These are phyloP conservation scores for Vicia villosa DNA, from an alignment of 306 rosid species.

Conservation along the genomic window DNA sequence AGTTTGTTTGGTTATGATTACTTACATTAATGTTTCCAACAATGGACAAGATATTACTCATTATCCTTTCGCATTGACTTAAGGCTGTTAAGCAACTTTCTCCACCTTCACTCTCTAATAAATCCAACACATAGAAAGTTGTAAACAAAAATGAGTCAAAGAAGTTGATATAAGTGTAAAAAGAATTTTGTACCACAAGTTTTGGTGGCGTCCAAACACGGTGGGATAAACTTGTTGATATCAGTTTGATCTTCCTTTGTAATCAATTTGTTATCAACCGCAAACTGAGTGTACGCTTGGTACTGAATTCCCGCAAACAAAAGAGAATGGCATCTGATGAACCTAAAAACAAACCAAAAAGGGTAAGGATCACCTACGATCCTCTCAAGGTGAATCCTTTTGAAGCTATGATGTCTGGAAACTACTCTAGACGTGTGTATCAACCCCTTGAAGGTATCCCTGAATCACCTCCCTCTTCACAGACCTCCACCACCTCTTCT, in stretches of 20 bases:
- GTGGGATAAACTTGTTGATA: constrained; percentile 56
- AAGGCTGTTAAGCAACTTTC: constrained; percentile 46
- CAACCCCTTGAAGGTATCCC: too few relatives aligned
- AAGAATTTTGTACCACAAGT: constrained; percentile 50
- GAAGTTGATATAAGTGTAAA: too few relatives aligned
- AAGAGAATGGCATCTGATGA: too few relatives aligned
- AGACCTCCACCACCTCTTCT: too few relatives aligned
- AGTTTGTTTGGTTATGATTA: neutral
- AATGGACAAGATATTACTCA: constrained; percentile 41
- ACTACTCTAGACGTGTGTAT: too few relatives aligned
- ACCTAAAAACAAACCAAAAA: too few relatives aligned
- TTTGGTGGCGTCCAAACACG: constrained; percentile 47
- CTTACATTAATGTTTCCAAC: constrained; percentile 63
- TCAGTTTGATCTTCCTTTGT: constrained; percentile 35
- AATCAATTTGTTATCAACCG: constrained; percentile 63
- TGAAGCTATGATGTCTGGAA: too few relatives aligned
- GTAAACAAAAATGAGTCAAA: too few relatives aligned
- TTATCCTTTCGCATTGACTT: constrained; percentile 46
- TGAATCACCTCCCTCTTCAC: too few relatives aligned
- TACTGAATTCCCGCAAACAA: constrained; percentile 74
- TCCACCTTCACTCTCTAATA: constrained; percentile 62
- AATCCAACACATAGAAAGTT: constrained; percentile 5
- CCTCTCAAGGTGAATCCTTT: too few relatives aligned
- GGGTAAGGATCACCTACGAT: too few relatives aligned
- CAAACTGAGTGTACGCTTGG: constrained; percentile 73